Conservation (phyloP, 2,329 filamentous ascomycete species). For the Bipolaris victoriae region DNA sequence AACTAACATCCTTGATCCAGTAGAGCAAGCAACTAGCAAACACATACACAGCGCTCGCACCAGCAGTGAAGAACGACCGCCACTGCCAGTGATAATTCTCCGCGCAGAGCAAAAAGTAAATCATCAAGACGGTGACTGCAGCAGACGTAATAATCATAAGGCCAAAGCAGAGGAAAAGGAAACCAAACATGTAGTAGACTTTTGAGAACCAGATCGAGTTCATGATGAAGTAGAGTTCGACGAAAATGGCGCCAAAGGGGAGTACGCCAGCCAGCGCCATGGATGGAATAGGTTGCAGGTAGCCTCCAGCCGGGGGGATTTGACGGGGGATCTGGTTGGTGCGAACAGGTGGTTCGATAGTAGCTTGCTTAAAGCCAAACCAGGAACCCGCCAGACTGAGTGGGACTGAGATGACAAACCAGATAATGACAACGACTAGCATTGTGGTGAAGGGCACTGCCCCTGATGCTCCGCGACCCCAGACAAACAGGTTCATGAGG, state of each 20-base stretch:
- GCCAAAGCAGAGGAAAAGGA: conserved; percentile 96
- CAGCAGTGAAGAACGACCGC: conserved; percentile 90
- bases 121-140: conserved; percentile 88
- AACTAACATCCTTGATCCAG: conserved; percentile 84
- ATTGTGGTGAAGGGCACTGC: conserved; percentile 97
- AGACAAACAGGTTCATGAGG: conserved; percentile 93
- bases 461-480: conserved; percentile 89
- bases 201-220: conserved; percentile 98
- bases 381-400: conserved; percentile 89
- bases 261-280: conserved; percentile 91
- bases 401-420: conserved; percentile 96
- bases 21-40: conserved; percentile 91
- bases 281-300: conserved; percentile 84
- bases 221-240: conserved; percentile 99
- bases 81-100: conserved; percentile 99
- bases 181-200: conserved; percentile 99
- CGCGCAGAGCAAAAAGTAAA: conserved; percentile 93
- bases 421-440: conserved; percentile 90
- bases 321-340: conserved; percentile 98
- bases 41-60: conserved; percentile 88
- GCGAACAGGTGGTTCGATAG: conserved; percentile 80
- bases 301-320: conserved; percentile 83
- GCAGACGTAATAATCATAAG: conserved; percentile 96
- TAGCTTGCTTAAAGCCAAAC: conserved; percentile 79
- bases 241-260: conserved; percentile 95